Evolutionary conservation across 148 eudicot genomes (phyloP), one percentile per base, ranked within the genome.

Genomic region (Amaranthus cruentus): DNA sequence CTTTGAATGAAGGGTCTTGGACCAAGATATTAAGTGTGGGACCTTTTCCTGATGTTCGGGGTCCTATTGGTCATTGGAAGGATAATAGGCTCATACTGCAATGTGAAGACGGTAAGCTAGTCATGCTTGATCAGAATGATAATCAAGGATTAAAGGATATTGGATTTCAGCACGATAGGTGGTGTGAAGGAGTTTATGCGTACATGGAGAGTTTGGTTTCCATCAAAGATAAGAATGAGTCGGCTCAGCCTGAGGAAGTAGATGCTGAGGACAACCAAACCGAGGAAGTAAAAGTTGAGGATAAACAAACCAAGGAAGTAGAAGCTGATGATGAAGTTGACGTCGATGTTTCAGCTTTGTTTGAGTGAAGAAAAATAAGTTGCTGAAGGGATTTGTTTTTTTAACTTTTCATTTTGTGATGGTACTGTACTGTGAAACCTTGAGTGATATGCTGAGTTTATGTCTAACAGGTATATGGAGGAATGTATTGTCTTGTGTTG

Each of bases 21-120:
- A 42, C 68, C 75, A 61, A 59, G 68, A 62, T 18, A 50, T 9
- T 48, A 43, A 50, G 47, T 3, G 51, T 73, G 55, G 68, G 68
- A 28, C 67, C 67, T 44, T 6, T 48, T 73, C 58, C 21, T 9
- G 67, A 18, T 28, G 21, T 70, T 70, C 8, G 62, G 14, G 13
- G n/a, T 54, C 62, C 49, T 43, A 43, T 70, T 43, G 73, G 75
- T 11, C 67, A 73, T 50, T 73, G 75, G 75, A 60, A 60, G 48
- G 52, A 61, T 21, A 62, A 73, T 49, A 61, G 51, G 9, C 0
- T 73, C 5, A 0, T 73, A 60, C 42, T 73, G 50, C 55, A 73
- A 48, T 4, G 46, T 18, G 56, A 21, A 8, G 56, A 12, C 15
- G 15, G 55, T 28, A 50, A 51, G 47, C 47, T 62, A 9, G 52